Conservation (phyloP, 495 filamentous ascomycete species). For the Penicillium daleae region DNA sequence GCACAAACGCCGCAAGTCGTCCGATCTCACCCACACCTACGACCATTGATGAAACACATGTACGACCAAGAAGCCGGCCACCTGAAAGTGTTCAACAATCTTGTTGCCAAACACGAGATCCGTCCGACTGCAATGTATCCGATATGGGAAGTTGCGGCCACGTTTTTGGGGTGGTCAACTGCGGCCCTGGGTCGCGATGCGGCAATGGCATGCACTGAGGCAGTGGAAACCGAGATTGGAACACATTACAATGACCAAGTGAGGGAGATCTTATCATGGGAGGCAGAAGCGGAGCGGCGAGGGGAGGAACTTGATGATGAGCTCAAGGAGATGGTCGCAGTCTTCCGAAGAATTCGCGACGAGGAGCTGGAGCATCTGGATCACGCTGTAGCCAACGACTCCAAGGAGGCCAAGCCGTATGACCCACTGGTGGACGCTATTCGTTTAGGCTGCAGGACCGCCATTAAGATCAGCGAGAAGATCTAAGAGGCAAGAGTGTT, state of each 20-base stretch:
- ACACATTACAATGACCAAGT: conserved; percentile 95
- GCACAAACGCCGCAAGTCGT: conserved; percentile 77
- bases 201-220: conserved; percentile 98
- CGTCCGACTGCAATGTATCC: conserved; percentile 95
- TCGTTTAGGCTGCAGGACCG: conserved; percentile 81
- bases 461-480: conserved; percentile 91
- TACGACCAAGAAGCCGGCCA: conserved; percentile 94
- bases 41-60: conserved; percentile 94
- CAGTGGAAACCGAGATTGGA: conserved; percentile 97
- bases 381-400: conserved; percentile 90
- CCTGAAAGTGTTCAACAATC: conserved; percentile 79
- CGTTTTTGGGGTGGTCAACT: conserved; percentile 86
- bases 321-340: conserved; percentile 70
- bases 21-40: conserved; percentile 79
- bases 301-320: conserved; percentile 83
- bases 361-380: conserved; percentile 97
- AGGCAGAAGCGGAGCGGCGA: conserved; percentile 59
- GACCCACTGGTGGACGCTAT: conserved; percentile 88
- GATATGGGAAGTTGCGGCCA: conserved; percentile 82
- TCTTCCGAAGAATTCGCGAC: conserved; percentile 83
- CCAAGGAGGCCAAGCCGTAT: conserved; percentile 85
- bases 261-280: conserved; percentile 76
- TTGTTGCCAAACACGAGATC: conserved; percentile 85
- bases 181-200: conserved; percentile 90
- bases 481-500: conserved; percentile 50